These are phyloP conservation scores for Trichoderma sp. DNA, from an alignment of 2,329 filamentous ascomycete genomes.

Conservation along the genomic window DNA sequence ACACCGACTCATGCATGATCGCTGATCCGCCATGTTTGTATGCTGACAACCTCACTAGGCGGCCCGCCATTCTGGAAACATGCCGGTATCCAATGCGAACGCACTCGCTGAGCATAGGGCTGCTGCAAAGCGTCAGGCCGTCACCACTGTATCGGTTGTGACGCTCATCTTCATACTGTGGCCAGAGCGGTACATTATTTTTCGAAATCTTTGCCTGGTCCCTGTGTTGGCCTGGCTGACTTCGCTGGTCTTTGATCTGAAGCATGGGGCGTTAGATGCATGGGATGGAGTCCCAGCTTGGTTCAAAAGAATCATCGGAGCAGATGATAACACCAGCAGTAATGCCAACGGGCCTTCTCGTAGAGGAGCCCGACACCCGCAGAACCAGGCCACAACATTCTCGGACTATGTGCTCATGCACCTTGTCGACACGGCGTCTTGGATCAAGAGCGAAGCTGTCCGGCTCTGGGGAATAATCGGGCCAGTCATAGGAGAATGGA, in stretches of 20 bases:
- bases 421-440: neutral
- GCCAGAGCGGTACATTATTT: slow-evolving; percentile 11
- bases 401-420: neutral
- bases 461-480: neutral
- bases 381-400: neutral
- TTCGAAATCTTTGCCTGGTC: slow-evolving; percentile 3
- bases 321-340: neutral
- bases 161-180: slow-evolving; percentile 8
- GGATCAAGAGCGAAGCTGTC: neutral
- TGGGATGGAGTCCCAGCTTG: slow-evolving; percentile 14
- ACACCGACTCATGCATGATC: neutral
- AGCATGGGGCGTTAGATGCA: neutral
- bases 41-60: neutral
- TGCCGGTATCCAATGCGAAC: neutral
- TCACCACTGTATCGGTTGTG: slow-evolving; percentile 1
- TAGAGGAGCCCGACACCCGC: neutral
- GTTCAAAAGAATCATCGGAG: slow-evolving; percentile 13
- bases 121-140: slow-evolving; percentile 16
- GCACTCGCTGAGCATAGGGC: neutral
- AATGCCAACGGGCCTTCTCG: neutral
- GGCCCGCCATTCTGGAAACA: neutral
- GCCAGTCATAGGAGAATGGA: neutral
- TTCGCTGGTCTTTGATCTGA: slow-evolving; percentile 4
- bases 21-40: neutral
- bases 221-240: slow-evolving; percentile 10